These are phyloP conservation scores for Rhinocladiella similis DNA, from an alignment of 2,329 filamentous ascomycete species.

Conservation along the genomic window DNA sequence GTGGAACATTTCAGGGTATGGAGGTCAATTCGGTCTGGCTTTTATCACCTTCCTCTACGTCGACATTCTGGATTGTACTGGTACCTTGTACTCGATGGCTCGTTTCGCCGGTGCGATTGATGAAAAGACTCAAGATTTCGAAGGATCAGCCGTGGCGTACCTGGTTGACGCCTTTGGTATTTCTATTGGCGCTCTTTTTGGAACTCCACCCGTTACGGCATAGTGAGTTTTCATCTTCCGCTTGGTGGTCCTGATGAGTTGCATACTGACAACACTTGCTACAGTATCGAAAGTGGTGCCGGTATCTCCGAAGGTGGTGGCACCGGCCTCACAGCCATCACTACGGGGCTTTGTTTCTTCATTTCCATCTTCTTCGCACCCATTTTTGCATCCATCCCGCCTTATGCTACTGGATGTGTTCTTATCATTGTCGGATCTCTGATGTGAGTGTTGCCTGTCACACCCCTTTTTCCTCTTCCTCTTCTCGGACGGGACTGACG, in stretches of 20 bases:
- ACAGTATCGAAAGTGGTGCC: constrained; percentile 74
- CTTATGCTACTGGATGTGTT: constrained; percentile 88
- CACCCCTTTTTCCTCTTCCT: background rate
- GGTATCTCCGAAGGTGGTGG: constrained; percentile 85
- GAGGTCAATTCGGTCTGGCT: constrained; percentile 76
- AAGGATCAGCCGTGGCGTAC: constrained; percentile 80
- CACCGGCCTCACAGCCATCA: constrained; percentile 79
- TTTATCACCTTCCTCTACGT: constrained; percentile 89
- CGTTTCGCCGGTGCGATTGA: constrained; percentile 79
- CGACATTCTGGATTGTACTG: constrained; percentile 83
- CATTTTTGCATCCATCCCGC: constrained; percentile 84
- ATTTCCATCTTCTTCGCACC: constrained; percentile 86
- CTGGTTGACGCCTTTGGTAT: constrained; percentile 79
- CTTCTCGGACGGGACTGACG: too few relatives aligned
- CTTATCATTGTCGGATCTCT: constrained; percentile 83
- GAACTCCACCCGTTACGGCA: constrained; percentile 77
- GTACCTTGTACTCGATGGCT: constrained; percentile 87
- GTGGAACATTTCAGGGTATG: constrained; percentile 69
- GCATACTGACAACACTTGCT: too few relatives aligned
- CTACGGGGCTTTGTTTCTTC: constrained; percentile 80
- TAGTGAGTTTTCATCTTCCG: constrained; percentile 44
- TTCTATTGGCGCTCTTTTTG: constrained; percentile 76
- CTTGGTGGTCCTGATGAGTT: too few relatives aligned
- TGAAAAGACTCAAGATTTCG: constrained; percentile 80
- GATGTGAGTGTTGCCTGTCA: constrained; percentile 59